Evolutionary conservation across 331 rosid genomes (phyloP).

Genomic region (Quercus tomentella): DNA sequence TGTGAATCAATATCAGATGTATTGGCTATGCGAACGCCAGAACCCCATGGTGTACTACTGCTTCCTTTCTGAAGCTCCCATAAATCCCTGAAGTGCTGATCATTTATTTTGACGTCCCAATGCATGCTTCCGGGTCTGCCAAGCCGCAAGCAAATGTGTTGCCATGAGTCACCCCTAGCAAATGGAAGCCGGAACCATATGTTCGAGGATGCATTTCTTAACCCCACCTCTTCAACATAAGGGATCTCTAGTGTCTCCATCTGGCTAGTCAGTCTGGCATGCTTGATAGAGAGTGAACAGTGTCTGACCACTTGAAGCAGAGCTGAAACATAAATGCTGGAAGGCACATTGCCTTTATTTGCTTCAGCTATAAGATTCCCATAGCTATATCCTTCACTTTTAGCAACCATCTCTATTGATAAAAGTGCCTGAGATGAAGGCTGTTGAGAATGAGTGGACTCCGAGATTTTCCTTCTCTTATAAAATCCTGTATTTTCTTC

Average conservation of each 20-base stretch:
- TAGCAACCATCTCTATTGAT: conserved; percentile 51
- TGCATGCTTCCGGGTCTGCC: conserved; percentile 96
- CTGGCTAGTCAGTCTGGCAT: conserved; percentile 96
- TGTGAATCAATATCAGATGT: conserved; percentile 95
- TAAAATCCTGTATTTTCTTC: conserved; percentile 36
- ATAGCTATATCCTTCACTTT: conserved; percentile 56
- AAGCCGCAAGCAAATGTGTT: conserved; percentile 88
- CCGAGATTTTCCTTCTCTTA: conserved; percentile 69
- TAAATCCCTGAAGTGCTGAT: conserved; percentile 91
- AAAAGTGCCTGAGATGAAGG: conserved; percentile 43
- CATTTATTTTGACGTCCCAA: conserved; percentile 98
- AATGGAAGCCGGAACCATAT: conserved; percentile 97
- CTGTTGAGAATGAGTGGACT: conserved; percentile 35
- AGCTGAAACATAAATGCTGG: conserved; percentile 82
- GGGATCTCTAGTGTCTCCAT: conserved; percentile 93
- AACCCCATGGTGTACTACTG: conserved; percentile 81
- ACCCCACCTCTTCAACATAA: conserved; percentile 91
- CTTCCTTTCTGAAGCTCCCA: conserved; percentile 99
- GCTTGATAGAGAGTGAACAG: conserved; percentile 85
- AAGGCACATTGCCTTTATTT: conserved; percentile 82
- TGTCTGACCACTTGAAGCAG: conserved; percentile 96
- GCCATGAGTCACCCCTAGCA: conserved; percentile 91
- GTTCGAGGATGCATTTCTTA: conserved; percentile 74
- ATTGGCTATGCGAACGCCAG: conserved; percentile 95
- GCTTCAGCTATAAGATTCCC: conserved; percentile 83